Conservation (phyloP, 768 basidiomycete species). For the Leccinum pellstonianum region DNA sequence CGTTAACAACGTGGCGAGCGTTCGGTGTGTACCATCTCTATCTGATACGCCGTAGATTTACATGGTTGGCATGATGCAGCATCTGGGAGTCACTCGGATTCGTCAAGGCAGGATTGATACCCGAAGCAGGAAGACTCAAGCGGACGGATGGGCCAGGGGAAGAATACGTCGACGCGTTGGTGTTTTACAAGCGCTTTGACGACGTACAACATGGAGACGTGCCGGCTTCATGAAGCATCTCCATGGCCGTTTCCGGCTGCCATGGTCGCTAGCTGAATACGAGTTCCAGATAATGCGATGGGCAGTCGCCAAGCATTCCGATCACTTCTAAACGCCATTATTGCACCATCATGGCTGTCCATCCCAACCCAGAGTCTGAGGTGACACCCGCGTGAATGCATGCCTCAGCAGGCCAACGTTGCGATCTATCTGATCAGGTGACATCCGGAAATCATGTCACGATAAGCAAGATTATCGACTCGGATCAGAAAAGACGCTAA, state of each 20-base stretch:
- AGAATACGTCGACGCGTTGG: conserved; percentile 86
- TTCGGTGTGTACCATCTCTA: conserved; percentile 45
- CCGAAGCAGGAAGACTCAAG: conserved; percentile 69
- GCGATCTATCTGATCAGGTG: conserved; percentile 14
- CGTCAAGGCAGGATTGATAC: conserved; percentile 73
- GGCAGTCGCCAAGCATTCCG: conserved; percentile 25
- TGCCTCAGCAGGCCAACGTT: neutral
- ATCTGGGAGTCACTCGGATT: conserved; percentile 88
- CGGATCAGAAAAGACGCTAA: neutral
- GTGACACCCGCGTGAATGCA: neutral
- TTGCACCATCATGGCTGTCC: neutral
- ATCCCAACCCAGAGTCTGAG: neutral
- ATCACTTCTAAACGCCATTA: neutral
- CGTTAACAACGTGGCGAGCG: conserved; percentile 74
- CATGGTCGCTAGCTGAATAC: neutral
- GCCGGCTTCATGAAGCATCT: neutral
- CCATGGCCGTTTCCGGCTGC: neutral
- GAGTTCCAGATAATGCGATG: conserved; percentile 26
- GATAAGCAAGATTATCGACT: neutral
- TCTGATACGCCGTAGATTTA: neutral
- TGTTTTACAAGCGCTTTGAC: conserved; percentile 80
- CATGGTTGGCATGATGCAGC: conserved; percentile 31
- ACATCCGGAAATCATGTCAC: neutral
- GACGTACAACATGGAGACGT: conserved; percentile 21
- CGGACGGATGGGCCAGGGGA: conserved; percentile 69